A percentile compares a stretch with the other conserved stretches of the same genome.
Conservation (phyloP, 805 yeast species). For the Ogataea ramenticola region DNA sequence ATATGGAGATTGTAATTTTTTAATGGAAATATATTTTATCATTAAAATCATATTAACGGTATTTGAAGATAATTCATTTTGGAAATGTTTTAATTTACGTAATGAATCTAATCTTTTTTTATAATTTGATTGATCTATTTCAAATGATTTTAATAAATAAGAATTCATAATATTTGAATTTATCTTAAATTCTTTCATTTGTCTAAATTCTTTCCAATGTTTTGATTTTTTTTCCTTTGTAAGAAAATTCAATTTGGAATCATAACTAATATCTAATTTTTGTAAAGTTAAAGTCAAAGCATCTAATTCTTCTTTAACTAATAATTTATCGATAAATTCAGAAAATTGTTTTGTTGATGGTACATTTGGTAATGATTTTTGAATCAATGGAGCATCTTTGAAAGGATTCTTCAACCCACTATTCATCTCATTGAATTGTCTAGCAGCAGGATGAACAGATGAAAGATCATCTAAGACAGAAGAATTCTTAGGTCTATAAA, state of each 20-base stretch:
- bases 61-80: neutral
- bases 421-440: neutral
- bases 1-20: neutral
- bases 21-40: neutral
- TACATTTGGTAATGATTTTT: constrained; percentile 15
- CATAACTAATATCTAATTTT: constrained; percentile 5
- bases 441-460: neutral
- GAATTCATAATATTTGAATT: neutral
- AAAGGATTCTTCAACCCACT: constrained; percentile 14
- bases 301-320: constrained; percentile 17
- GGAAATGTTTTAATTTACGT: neutral
- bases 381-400: constrained; percentile 15
- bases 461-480: neutral
- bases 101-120: neutral
- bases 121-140: neutral
- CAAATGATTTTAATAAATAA: neutral
- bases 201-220: no score
- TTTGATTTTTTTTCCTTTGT: no score
- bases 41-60: neutral
- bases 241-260: neutral
- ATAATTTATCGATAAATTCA: constrained; percentile 17
- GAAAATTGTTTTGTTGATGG: constrained; percentile 20
- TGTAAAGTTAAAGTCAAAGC: constrained; percentile 9
- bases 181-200: neutral
- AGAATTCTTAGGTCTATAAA: constrained; percentile 18